These are phyloP conservation scores for Candida mattraensis DNA, from an alignment of 805 yeast genomes.

Conservation along the genomic window DNA sequence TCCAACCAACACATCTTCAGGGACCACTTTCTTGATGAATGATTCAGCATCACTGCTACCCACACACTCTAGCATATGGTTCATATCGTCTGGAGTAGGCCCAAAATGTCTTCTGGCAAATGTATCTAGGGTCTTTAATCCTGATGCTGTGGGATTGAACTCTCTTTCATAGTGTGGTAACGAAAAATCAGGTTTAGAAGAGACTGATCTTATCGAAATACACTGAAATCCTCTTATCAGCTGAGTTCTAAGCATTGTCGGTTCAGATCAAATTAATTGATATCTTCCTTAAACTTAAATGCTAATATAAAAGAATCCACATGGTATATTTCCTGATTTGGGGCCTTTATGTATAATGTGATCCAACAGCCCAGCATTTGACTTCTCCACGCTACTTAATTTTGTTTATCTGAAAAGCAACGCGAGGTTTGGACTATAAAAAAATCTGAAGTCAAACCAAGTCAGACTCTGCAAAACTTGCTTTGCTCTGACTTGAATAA, in stretches of 20 bases:
- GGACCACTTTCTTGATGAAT: conserved; percentile 74
- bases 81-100: conserved; percentile 62
- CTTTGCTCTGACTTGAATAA: conserved; percentile 7
- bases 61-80: conserved; percentile 61
- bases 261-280: no score
- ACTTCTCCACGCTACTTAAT: no score
- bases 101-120: conserved; percentile 93
- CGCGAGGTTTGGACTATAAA: no score
- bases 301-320: no score
- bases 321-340: conserved; percentile 8
- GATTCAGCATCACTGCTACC: conserved; percentile 68
- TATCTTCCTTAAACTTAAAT: no score
- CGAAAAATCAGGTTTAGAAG: conserved; percentile 50
- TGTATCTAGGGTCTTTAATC: conserved; percentile 57
- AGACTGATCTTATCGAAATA: conserved; percentile 12
- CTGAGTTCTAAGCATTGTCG: no score
- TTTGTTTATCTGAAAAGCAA: no score
- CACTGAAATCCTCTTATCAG: neutral
- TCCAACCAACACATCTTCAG: conserved; percentile 68
- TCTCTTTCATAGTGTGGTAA: conserved; percentile 50
- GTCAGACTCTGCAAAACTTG: conserved; percentile 10
- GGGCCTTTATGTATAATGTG: no score
- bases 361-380: no score
- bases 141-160: conserved; percentile 40
- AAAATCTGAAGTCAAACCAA: neutral